These are phyloP conservation scores for Hamamelis virginiana DNA, from an alignment of 164 flowering plant genomes.

Conservation along the genomic window DNA sequence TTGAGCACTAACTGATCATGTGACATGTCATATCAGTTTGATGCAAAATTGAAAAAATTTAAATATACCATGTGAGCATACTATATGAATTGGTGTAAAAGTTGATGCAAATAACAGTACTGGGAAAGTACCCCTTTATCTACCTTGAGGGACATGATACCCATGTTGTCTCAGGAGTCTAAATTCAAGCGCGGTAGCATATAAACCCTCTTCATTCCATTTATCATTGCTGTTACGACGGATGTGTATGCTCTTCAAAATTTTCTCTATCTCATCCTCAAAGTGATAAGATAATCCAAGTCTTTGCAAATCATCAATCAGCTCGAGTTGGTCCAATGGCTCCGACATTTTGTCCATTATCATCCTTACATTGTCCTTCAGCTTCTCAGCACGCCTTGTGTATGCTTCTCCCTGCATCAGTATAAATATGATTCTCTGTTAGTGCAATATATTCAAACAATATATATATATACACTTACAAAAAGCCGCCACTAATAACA, in stretches of 20 bases:
- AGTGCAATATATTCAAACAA: background rate
- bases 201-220: too few species aligned
- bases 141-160: too few species aligned
- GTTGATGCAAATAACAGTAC: too few species aligned
- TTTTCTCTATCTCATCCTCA: slow-evolving; percentile 17
- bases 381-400: background rate
- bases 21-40: slow-evolving; percentile 35
- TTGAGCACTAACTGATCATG: too few species aligned
- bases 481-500: slow-evolving; percentile 12
- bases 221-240: too few species aligned
- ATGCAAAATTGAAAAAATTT: slow-evolving; percentile 24
- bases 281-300: slow-evolving; percentile 36
- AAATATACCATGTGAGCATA: background rate
- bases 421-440: too few species aligned
- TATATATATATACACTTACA: slow-evolving; percentile 8
- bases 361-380: slow-evolving; percentile 22
- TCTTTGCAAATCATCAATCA: slow-evolving; percentile 33
- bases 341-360: slow-evolving; percentile 10
- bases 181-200: too few species aligned
- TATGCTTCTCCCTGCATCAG: slow-evolving; percentile 24
- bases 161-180: too few species aligned
- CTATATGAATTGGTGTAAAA: too few species aligned
- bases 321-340: slow-evolving; percentile 18
- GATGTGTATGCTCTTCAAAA: slow-evolving; percentile 12
- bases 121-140: too few species aligned